Base-by-base conservation (phyloP, 1,284 basidiomycete genomes). In the Meira miltonrushii region DNA sequence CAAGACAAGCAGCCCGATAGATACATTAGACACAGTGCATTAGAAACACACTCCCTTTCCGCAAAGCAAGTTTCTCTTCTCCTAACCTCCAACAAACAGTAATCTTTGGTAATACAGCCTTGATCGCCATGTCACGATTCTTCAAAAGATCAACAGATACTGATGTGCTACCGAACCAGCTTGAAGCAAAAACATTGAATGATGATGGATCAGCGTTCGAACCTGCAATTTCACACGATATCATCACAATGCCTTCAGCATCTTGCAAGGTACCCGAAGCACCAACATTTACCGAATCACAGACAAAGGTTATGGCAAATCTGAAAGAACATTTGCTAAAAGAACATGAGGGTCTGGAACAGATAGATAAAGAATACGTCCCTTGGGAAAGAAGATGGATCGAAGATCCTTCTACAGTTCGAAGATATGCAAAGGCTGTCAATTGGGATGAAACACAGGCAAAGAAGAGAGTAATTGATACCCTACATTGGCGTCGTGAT, bases 401-500 rank as follows among this genome's bases (percentile, higher is more conserved):
- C 12, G 50, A 51, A 23, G 66, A 74, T n/a, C 58, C 56, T 44
- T 56, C 59, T 39, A 57, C 73, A 23, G 66, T 66, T 59, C 55
- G 59, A 12, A 64, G 74, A n/a, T 74, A 74, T 56, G 58, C 73
- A n/a, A 63, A 67, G 17, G 72, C 74, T 3, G 66, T 66, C 17
- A 73, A 72, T 54, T 66, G 67, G 17, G 74, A 77, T 48, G 51
- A 74, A 6, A 61, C 65, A n/a, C 65, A 66, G 15, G 72, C 71
- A 33, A 74, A 75, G 47, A 67, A 69, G 54, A 62, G 73, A 17
- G 65, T 71, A 59, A 59, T 60, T 40, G 65, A 66, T 28, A 77
- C 74, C 15, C 61, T 78, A 25, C 60, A 69, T 17, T 78, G 75
- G 75, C 63, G 75, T 11, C 65, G 75, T 25, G 59, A 64, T 8